Conservation (phyloP, 805 yeast genomes). For the Tetrapisispora fleetii region DNA sequence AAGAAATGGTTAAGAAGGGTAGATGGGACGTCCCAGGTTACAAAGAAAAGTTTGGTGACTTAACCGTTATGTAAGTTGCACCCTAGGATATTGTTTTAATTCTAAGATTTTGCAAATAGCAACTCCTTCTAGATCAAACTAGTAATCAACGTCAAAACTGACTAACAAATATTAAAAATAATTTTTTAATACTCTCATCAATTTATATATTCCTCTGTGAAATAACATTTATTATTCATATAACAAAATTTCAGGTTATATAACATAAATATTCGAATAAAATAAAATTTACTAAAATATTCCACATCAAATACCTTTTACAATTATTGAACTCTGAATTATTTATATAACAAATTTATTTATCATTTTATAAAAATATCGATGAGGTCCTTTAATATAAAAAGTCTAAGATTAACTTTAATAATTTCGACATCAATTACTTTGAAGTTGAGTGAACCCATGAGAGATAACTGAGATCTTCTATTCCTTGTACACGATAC, state of each 20-base stretch:
- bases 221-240: not conserved
- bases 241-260: not conserved
- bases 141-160: not conserved
- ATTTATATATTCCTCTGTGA: slow-evolving; percentile 1
- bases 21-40: slow-evolving; percentile 98
- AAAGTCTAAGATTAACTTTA: too few relatives aligned
- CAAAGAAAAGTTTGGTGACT: slow-evolving; percentile 95
- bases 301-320: not conserved
- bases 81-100: not conserved
- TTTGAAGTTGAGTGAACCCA: too few relatives aligned
- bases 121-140: not conserved
- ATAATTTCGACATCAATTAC: not conserved
- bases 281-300: not conserved
- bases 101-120: not conserved
- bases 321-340: too few relatives aligned
- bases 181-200: not conserved
- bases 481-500: too few relatives aligned
- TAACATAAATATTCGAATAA: slow-evolving; percentile 1
- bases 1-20: slow-evolving; percentile 90
- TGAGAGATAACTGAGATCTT: too few relatives aligned
- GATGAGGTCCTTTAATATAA: too few relatives aligned
- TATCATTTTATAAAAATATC: too few relatives aligned
- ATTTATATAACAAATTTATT: too few relatives aligned
- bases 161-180: not conserved
- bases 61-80: slow-evolving; percentile 65